Evolutionary conservation across 2,329 filamentous ascomycete species (phyloP), one percentile per base, ranked within the genome.

Genomic region (Aphanoascus verrucosus): DNA sequence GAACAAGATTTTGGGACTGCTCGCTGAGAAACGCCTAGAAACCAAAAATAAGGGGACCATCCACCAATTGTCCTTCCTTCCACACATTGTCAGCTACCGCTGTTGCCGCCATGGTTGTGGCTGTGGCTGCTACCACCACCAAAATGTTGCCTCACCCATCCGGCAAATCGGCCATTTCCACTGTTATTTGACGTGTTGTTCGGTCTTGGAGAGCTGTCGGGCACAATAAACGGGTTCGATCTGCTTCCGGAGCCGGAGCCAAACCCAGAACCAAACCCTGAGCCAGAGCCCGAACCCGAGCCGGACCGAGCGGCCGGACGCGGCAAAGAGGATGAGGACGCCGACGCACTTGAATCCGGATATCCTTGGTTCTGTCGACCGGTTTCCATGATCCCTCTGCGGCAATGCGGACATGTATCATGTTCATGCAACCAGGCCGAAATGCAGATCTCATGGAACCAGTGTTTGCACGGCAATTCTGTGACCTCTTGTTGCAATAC

Each of bases 401-500:
- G 68, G 52, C 73, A 76, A 56, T 76, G 73, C 3, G 91, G 91
- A 62, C 91, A 97, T 0, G 90, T 95, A 62, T 96, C 89, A 68
- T 96, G 90, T 68, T 94, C 86, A 62, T 79, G 81, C 49, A 97
- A 72, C 91, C 91, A 97, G 48, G 86, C 76, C 20, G 82, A 77
- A 34, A 93, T 86, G 62, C 91, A 97, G 23, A 80, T 74, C 55
- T 84, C 83, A 64, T 96, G 91, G 67, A 95, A 97, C 88, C 88
- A 95, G 65, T 98, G 93, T 55, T 82, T 85, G 70, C 93, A 98
- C 0, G 89, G 89, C 49, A 98, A 70, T 44, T 84, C 78, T 0
- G 86, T 80, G 4, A 91, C 87, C 64, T 86, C 82, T 31, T 86
- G 82, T 9, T 82, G 85, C 35, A 86, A 64, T 23, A 80, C 77